Evolutionary conservation across 768 basidiomycete genomes (phyloP).

Genomic region (Termitomyces sp.): DNA sequence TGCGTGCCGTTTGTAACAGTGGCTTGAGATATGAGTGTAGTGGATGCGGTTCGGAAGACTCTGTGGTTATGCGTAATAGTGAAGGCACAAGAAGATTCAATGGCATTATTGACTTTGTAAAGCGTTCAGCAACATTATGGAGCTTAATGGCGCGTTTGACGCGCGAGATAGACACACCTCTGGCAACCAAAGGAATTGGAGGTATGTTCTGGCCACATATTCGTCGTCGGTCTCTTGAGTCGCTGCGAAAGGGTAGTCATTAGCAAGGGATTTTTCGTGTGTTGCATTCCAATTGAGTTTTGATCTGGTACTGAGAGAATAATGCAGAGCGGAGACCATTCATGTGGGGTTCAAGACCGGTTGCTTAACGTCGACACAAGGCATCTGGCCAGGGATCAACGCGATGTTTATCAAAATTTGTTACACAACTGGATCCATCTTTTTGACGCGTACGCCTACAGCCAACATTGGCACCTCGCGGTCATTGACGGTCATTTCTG

Average conservation of each 20-base stretch:
- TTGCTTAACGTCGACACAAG: too few species aligned
- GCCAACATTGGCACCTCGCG: too few species aligned
- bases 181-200: slow-evolving; percentile 78
- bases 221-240: slow-evolving; percentile 47
- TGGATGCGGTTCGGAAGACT: slow-evolving; percentile 40
- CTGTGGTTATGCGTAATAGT: slow-evolving; percentile 44
- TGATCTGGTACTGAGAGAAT: slow-evolving; percentile 12
- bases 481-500: neutral
- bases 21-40: slow-evolving; percentile 59
- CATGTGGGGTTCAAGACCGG: neutral
- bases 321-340: slow-evolving; percentile 13
- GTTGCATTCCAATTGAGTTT: slow-evolving; percentile 45
- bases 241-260: slow-evolving; percentile 54
- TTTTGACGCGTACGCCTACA: too few species aligned
- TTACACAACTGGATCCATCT: too few species aligned
- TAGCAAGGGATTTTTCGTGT: slow-evolving; percentile 55
- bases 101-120: slow-evolving; percentile 65
- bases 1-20: slow-evolving; percentile 55
- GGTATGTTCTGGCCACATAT: slow-evolving; percentile 59
- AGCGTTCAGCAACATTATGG: neutral
- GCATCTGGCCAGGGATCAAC: too few species aligned
- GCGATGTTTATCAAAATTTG: too few species aligned
- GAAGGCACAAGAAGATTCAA: slow-evolving; percentile 53
- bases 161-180: slow-evolving; percentile 41
- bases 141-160: neutral